Evolutionary conservation across 352 stramenopile species (phyloP).

Genomic region (Phytophthora syringae): DNA sequence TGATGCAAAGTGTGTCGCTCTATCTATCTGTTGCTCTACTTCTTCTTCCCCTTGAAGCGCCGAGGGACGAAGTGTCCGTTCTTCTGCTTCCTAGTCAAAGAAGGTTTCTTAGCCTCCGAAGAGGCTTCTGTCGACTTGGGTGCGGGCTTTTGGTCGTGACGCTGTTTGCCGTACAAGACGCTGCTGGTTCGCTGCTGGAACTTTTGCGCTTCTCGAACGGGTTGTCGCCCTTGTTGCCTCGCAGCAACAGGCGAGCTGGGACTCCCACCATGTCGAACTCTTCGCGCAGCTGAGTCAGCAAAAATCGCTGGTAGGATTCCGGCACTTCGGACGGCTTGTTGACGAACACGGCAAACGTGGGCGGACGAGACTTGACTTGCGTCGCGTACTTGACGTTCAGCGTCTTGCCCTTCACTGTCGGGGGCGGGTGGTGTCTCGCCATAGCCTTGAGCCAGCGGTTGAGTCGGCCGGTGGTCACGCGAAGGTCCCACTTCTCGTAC

Average conservation of each 20-base stretch:
- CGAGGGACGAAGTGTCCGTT: conserved; percentile 46
- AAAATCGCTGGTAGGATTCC: conserved; percentile 79
- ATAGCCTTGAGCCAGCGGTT: conserved; percentile 90
- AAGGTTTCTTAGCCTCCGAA: conserved; percentile 26
- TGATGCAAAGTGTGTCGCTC: conserved; percentile 24
- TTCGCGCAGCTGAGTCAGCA: conserved; percentile 78
- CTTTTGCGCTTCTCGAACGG: conserved; percentile 86
- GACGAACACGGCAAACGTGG: conserved; percentile 85
- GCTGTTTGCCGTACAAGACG: conserved; percentile 64
- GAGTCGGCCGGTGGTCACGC: conserved; percentile 74
- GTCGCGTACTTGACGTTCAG: conserved; percentile 91
- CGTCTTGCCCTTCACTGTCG: conserved; percentile 83
- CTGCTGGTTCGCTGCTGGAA: conserved; percentile 82
- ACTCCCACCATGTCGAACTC: conserved; percentile 89
- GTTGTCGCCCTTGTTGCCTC: conserved; percentile 83
- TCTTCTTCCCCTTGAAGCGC: conserved; percentile 43
- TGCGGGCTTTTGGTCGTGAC: conserved; percentile 27
- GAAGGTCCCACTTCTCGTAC: conserved; percentile 84
- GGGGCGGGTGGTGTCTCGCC: conserved; percentile 81
- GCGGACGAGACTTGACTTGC: conserved; percentile 82
- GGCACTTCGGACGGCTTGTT: conserved; percentile 81
- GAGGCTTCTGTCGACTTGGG: background rate
- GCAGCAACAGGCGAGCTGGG: conserved; percentile 73
- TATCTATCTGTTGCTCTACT: conserved; percentile 22
- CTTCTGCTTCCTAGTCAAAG: conserved; percentile 50